Evolutionary conservation across 208 protist genomes (phyloP).

Genomic region (Leishmania gerbilli): DNA sequence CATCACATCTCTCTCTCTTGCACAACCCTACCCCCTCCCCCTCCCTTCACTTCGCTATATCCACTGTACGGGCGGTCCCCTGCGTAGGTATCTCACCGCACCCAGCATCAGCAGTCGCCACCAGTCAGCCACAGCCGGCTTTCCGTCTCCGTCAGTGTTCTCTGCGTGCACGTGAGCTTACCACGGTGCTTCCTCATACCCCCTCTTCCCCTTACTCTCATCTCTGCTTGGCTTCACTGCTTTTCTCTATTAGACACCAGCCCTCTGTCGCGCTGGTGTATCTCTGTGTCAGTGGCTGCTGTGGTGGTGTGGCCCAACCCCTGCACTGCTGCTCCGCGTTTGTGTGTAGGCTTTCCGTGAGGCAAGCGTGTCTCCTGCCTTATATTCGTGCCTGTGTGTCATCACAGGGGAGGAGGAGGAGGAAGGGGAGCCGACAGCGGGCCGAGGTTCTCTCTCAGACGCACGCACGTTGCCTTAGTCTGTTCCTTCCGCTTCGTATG

Average conservation of each 20-base stretch:
- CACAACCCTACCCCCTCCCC: no score
- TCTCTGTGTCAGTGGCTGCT: not conserved
- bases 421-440: not conserved
- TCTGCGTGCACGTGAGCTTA: not conserved
- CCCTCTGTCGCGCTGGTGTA: not conserved
- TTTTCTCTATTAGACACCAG: not conserved
- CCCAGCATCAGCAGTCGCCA: not conserved
- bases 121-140: not conserved
- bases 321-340: not conserved
- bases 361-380: not conserved
- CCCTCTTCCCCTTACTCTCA: not conserved
- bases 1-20: not conserved
- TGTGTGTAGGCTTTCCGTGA: not conserved
- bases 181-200: not conserved
- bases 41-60: not conserved
- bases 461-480: not conserved
- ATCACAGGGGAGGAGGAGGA: not conserved
- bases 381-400: not conserved
- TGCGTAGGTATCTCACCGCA: not conserved
- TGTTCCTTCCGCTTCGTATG: not conserved
- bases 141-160: not conserved
- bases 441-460: not conserved
- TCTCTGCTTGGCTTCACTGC: not conserved
- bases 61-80: not conserved
- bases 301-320: not conserved